Conservation (phyloP, 1,139 yeast species). For the Magnusiomyces magnusii region DNA sequence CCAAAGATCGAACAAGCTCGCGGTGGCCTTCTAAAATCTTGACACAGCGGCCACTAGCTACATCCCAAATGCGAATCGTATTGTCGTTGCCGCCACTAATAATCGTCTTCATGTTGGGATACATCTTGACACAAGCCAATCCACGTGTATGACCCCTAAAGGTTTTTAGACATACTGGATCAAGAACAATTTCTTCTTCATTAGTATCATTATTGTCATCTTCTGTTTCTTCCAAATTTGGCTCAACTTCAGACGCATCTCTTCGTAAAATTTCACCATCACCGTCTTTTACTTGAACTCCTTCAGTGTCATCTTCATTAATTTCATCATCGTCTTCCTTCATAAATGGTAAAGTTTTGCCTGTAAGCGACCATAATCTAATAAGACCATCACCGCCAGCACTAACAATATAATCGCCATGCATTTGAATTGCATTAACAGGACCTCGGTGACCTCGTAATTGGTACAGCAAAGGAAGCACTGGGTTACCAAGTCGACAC, state of each 20-base stretch:
- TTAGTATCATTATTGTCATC: too few species aligned
- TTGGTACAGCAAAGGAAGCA: background rate
- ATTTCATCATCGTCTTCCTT: background rate
- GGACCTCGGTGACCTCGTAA: slow-evolving; percentile 31
- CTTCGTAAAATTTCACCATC: background rate
- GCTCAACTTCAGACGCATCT: background rate
- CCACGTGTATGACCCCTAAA: slow-evolving; percentile 34
- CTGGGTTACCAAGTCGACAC: slow-evolving; percentile 5
- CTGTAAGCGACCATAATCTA: slow-evolving; percentile 25
- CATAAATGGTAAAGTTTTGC: background rate
- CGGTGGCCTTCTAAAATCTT: slow-evolving; percentile 29
- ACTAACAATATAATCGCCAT: slow-evolving; percentile 27
- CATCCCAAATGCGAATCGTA: slow-evolving; percentile 32
- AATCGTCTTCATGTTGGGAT: slow-evolving; percentile 22
- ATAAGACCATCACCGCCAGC: slow-evolving; percentile 35
- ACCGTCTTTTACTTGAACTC: background rate
- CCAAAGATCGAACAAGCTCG: slow-evolving; percentile 30
- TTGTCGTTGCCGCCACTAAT: slow-evolving; percentile 36
- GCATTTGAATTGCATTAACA: slow-evolving; percentile 31
- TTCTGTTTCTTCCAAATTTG: background rate
- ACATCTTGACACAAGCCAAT: slow-evolving; percentile 32
- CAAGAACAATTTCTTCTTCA: background rate
- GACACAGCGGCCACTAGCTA: slow-evolving; percentile 26
- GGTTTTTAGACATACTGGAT: slow-evolving; percentile 20
- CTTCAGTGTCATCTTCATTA: background rate